Base-by-base conservation (phyloP, 768 basidiomycete genomes). In the Pisolithus microcarpus region DNA sequence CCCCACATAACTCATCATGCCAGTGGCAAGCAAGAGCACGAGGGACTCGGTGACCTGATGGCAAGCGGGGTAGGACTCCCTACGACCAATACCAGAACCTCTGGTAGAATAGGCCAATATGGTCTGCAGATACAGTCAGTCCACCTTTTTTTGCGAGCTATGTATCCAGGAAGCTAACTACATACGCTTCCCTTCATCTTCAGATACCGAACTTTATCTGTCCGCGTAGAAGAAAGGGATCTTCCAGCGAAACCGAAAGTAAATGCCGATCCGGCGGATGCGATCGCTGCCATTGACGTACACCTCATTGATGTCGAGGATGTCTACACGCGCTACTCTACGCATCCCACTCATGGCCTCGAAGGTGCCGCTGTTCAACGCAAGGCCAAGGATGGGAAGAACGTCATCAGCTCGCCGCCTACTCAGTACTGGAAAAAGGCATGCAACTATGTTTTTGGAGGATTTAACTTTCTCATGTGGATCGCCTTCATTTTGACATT, bases 391-490 rank as follows among this genome's bases (percentile, higher is more conserved):
- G 58, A 68, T 13, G 75, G 75, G 6, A 74, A 69, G 55, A 82
- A 82, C 58, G 63, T 72, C 38, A 75, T 81, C 19, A 73, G 72
- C 19, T 72, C 77, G 0, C 76, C 76, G 2, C 72, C 70, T 4
- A 72, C 70, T 8, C 72, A 76, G 57, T 71, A 68, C 56, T 76
- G 64, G 70, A 68, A 72, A 58, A 80, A 79, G 67, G 66, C 71
- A 30, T 58, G 77, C n/a, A 74, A 73, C 56, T 81, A 79, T 4
- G 26, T 26, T 4, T 26, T 26, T 26, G 26, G 79, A 38, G 80
- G 80, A 0, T 81, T 81, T 60, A 80, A 80, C 48, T 73, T 72
- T 49, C 62, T 82, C 15, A 75, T 82, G 65, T 73, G 80, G 69
- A 70, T 76, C 46, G 79, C 77, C 0, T 77, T 78, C 53, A 66